Conservation (phyloP, 495 filamentous ascomycete genomes). For the Talaromyces liani region DNA sequence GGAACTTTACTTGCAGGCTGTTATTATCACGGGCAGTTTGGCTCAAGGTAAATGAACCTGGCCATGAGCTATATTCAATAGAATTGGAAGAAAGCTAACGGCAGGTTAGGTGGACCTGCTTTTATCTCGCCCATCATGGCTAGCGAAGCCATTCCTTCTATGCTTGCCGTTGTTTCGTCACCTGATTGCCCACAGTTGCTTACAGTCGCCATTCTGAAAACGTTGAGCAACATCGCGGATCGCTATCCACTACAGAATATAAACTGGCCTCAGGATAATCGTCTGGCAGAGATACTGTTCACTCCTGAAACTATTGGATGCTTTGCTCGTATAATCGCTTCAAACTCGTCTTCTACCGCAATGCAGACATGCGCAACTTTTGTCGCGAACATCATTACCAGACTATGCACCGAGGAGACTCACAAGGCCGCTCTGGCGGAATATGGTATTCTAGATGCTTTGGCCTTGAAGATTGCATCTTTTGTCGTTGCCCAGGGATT, state of each 20-base stretch:
- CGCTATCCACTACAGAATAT: slow-evolving; percentile 46
- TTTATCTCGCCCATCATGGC: slow-evolving; percentile 70
- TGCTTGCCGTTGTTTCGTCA: slow-evolving; percentile 62
- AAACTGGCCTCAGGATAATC: slow-evolving; percentile 33
- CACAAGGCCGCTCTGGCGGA: slow-evolving; percentile 65
- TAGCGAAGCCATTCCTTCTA: slow-evolving; percentile 52
- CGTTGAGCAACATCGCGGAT: slow-evolving; percentile 65
- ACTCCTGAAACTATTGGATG: slow-evolving; percentile 46
- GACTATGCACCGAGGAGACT: slow-evolving; percentile 57
- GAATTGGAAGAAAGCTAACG: not conserved
- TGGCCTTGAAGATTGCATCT: slow-evolving; percentile 69
- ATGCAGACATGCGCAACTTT: slow-evolving; percentile 63
- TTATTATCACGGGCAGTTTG: slow-evolving; percentile 74
- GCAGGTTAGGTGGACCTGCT: slow-evolving; percentile 60
- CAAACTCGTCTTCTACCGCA: slow-evolving; percentile 38
- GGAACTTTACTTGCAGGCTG: slow-evolving; percentile 65
- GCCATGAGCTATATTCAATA: not conserved
- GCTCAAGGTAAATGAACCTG: slow-evolving; percentile 57
- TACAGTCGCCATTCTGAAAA: slow-evolving; percentile 64
- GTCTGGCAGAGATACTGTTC: slow-evolving; percentile 62
- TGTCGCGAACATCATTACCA: slow-evolving; percentile 59
- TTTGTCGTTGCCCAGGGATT: slow-evolving; percentile 63
- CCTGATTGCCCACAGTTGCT: slow-evolving; percentile 55
- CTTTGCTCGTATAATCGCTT: slow-evolving; percentile 57
- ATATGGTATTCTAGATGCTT: slow-evolving; percentile 66